Conservation (phyloP, 805 yeast genomes). For the Candida coleopterorum region DNA sequence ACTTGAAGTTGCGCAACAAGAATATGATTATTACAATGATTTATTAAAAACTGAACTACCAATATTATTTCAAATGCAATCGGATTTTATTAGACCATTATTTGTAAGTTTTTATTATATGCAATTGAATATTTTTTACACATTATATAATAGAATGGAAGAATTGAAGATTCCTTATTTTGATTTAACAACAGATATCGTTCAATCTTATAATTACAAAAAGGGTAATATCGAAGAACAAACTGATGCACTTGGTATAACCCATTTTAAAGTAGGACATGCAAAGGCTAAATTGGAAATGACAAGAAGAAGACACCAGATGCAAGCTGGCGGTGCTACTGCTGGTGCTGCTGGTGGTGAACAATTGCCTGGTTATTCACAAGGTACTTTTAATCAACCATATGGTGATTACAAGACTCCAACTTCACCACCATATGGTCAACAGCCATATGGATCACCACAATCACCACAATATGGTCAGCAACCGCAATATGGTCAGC, state of each 20-base stretch:
- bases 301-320: constrained; percentile 69
- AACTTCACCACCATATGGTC: constrained; percentile 8
- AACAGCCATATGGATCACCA: constrained; percentile 12
- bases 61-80: constrained; percentile 77
- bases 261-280: constrained; percentile 86
- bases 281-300: constrained; percentile 81
- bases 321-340: constrained; percentile 9
- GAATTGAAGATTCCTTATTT: constrained; percentile 96
- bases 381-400: constrained; percentile 19
- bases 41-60: constrained; percentile 91
- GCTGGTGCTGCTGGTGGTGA: constrained; percentile 14
- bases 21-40: constrained; percentile 92
- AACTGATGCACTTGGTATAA: constrained; percentile 83
- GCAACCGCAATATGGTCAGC: constrained; percentile 14
- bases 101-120: constrained; percentile 93
- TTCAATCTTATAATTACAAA: constrained; percentile 72
- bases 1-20: constrained; percentile 87
- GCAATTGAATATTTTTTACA: constrained; percentile 96
- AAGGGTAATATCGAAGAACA: constrained; percentile 90
- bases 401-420: constrained; percentile 27
- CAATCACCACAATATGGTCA: constrained; percentile 11
- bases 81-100: constrained; percentile 87
- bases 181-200: constrained; percentile 77
- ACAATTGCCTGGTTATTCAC: constrained; percentile 34
- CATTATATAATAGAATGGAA: constrained; percentile 85